A percentile compares a stretch with the other conserved stretches of the same genome.
Conservation (phyloP, 164 flowering plant species). For the Kingdonia uniflora region DNA sequence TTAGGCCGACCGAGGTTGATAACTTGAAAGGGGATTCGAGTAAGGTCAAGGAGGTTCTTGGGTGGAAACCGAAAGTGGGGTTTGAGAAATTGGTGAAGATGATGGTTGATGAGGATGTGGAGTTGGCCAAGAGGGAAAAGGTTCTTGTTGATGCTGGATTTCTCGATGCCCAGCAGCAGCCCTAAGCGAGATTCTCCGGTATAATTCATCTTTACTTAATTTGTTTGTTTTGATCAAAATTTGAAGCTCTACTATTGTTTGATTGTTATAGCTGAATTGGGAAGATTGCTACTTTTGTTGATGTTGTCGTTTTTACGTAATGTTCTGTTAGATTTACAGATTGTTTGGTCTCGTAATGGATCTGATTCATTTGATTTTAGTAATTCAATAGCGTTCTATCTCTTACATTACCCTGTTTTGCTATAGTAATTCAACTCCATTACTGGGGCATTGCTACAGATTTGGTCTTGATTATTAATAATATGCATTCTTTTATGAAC, state of each 20-base stretch:
- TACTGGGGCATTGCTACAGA: background rate
- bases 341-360: background rate
- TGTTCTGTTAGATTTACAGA: too few relatives aligned
- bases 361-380: background rate
- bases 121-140: constrained; percentile 88
- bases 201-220: background rate
- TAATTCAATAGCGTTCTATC: background rate
- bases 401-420: background rate
- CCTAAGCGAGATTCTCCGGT: background rate
- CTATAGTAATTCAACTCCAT: background rate
- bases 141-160: constrained; percentile 97
- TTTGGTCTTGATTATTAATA: background rate
- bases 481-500: background rate
- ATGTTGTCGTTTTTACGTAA: background rate
- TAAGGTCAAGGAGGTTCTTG: constrained; percentile 4
- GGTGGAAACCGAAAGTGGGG: constrained; percentile 92
- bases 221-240: too few relatives aligned
- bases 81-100: constrained; percentile 88
- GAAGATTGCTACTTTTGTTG: background rate
- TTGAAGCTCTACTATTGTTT: background rate
- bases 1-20: constrained; percentile 1
- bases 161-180: constrained; percentile 42
- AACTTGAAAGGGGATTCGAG: constrained; percentile 5
- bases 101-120: constrained; percentile 96
- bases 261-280: background rate